Conservation (phyloP, 495 filamentous ascomycete genomes). For the Penicillium robsamsonii region DNA sequence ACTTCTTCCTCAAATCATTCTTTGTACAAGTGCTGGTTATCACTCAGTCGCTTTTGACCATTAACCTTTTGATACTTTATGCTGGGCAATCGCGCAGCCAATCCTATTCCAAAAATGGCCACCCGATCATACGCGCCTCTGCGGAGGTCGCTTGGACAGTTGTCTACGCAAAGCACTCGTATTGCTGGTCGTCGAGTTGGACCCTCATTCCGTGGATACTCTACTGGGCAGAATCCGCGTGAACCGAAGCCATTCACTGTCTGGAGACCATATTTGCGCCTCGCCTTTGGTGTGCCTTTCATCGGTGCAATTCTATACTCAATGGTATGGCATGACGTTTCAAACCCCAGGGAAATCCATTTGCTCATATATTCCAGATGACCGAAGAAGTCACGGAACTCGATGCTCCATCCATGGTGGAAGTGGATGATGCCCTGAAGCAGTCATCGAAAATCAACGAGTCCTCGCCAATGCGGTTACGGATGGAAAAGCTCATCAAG, state of each 20-base stretch:
- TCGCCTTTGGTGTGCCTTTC: conserved; percentile 61
- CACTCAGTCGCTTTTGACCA: neutral
- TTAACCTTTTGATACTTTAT: neutral
- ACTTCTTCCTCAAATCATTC: neutral
- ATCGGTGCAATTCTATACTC: conserved; percentile 62
- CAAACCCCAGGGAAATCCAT: neutral
- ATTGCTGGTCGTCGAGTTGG: conserved; percentile 21
- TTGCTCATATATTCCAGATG: conserved; percentile 32
- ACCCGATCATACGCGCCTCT: conserved; percentile 41
- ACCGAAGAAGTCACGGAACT: conserved; percentile 52
- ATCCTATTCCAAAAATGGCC: conserved; percentile 33
- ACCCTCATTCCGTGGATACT: conserved; percentile 30
- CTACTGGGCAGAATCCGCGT: conserved; percentile 26
- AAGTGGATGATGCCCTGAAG: conserved; percentile 47
- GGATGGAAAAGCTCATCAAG: conserved; percentile 95
- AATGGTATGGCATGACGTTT: conserved; percentile 50
- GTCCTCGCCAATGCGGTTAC: conserved; percentile 89
- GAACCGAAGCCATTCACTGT: conserved; percentile 41
- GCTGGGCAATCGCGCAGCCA: conserved; percentile 13
- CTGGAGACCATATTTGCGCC: conserved; percentile 52
- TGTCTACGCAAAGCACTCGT: conserved; percentile 27
- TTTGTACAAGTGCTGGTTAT: neutral
- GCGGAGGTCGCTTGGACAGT: conserved; percentile 36
- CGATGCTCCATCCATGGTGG: conserved; percentile 57
- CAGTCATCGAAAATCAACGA: conserved; percentile 45